These are phyloP conservation scores for Saccharomycopsis selenospora DNA, from an alignment of 805 yeast genomes.

Conservation along the genomic window DNA sequence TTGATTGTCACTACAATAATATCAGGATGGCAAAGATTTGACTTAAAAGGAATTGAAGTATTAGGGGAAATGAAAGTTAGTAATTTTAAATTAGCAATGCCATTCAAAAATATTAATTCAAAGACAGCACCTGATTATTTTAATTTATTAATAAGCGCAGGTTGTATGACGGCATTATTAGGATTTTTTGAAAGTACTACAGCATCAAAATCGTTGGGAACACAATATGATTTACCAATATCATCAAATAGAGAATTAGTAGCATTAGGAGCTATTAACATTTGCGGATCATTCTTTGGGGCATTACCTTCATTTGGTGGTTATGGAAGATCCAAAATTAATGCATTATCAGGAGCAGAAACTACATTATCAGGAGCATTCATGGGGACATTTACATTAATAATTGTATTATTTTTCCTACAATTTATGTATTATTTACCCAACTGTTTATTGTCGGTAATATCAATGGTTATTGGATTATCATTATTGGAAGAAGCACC, in stretches of 20 bases:
- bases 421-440: conserved; percentile 69
- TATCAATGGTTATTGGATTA: conserved; percentile 65
- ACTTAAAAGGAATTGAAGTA: conserved; percentile 49
- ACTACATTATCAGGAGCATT: conserved; percentile 79
- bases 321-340: conserved; percentile 86
- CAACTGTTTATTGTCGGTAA: conserved; percentile 67
- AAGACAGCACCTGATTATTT: conserved; percentile 34
- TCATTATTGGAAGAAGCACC: conserved; percentile 82
- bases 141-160: conserved; percentile 52
- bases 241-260: conserved; percentile 87
- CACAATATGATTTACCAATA: conserved; percentile 60
- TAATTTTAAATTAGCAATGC: conserved; percentile 46
- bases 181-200: conserved; percentile 94
- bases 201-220: conserved; percentile 80
- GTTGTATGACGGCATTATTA: conserved; percentile 71
- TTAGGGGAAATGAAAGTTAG: conserved; percentile 61
- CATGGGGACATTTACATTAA: conserved; percentile 68
- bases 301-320: conserved; percentile 94
- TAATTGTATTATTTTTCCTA: conserved; percentile 55
- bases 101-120: conserved; percentile 28
- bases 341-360: conserved; percentile 79
- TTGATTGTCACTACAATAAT: conserved; percentile 54
- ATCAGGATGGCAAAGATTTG: conserved; percentile 42
- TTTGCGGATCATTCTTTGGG: conserved; percentile 46
- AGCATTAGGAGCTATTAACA: conserved; percentile 75